Base-by-base conservation (phyloP, 1,139 yeast genomes). In the Debaryomyces coudertii region DNA sequence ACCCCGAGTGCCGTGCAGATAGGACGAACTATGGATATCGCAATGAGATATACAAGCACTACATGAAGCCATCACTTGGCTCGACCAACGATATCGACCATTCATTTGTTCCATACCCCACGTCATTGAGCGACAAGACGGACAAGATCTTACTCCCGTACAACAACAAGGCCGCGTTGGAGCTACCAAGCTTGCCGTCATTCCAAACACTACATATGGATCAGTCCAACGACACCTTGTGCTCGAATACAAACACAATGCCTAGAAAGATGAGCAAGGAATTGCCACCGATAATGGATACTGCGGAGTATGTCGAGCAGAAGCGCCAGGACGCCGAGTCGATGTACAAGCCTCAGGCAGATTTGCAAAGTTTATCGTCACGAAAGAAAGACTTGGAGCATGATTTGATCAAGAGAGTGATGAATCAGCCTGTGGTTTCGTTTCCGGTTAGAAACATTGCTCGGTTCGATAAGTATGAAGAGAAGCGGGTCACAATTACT, bases 371-470 rank as follows among this genome's bases (percentile, higher is more conserved):
- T 38, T 44, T 63, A 30, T 46, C 53, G 4, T 66, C 75, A 8
- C 55, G 57, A 31, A 62, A 61, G 43, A 60, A 62, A 46, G 54
- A 53, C 7, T 51, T 69, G 47, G 76, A 71, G 49, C 55, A 55
- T 39, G 61, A 57, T n/a, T 57, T 73, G 44, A 65, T 73, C 11
- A 61, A 57, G 40, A 53, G 53, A 27, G 76, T 72, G 7, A 71
- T 73, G 77, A 67, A 69, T 49, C 57, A 65, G 22, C 74, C 76
- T 0, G 54, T 71, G 31, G 48, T 65, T 18, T 46, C 60, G 8
- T 53, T 55, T 23, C 47, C 43, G 2, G 28, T 41, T 11, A 34
- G 38, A 9, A 28, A 33, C 15, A 25, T 44, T 12, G 36, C 51
- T 18, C 61, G 62, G 0, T 42, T 47, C 2, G 53, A 52, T 7